Conservation (phyloP, 192 early-diverging fungal genomes). For the Umbelopsis vinacea region DNA sequence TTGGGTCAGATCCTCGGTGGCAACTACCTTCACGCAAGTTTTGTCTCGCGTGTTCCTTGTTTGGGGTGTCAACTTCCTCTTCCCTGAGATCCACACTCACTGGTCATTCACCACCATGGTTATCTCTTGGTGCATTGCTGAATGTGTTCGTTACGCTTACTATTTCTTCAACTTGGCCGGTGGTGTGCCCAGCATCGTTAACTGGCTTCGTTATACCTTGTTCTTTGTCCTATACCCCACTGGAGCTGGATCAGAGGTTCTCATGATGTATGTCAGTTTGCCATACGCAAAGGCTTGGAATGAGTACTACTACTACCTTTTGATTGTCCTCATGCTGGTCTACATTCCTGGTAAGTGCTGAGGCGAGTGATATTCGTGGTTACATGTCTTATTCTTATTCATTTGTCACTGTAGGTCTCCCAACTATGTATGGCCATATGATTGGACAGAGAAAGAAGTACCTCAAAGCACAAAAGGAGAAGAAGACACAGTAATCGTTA, state of each 20-base stretch:
- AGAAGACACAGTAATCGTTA: constrained; percentile 4
- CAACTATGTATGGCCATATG: constrained; percentile 92
- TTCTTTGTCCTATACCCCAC: constrained; percentile 93
- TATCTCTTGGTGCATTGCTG: constrained; percentile 91
- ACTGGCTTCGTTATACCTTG: constrained; percentile 89
- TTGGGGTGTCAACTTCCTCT: constrained; percentile 76
- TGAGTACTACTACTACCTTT: constrained; percentile 60
- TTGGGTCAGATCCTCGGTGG: constrained; percentile 79
- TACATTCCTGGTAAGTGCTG: constrained; percentile 73
- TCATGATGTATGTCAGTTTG: constrained; percentile 74
- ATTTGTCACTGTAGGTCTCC: constrained; percentile 59
- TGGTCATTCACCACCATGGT: constrained; percentile 82
- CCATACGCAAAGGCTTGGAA: constrained; percentile 61
- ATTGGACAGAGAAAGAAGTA: constrained; percentile 84
- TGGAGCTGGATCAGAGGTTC: constrained; percentile 84
- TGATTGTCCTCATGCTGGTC: constrained; percentile 58
- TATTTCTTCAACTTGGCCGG: constrained; percentile 78
- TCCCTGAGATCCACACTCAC: constrained; percentile 69
- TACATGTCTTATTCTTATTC: not conserved
- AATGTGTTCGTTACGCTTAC: constrained; percentile 90
- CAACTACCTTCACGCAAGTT: constrained; percentile 87
- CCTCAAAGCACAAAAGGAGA: constrained; percentile 46
- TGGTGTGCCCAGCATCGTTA: constrained; percentile 55
- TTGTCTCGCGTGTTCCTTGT: constrained; percentile 84
- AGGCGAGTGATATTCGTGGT: too few species aligned